phyloP scores from a whole-genome alignment of 352 stramenopile species.

The Pythium grandisporangium region DNA sequence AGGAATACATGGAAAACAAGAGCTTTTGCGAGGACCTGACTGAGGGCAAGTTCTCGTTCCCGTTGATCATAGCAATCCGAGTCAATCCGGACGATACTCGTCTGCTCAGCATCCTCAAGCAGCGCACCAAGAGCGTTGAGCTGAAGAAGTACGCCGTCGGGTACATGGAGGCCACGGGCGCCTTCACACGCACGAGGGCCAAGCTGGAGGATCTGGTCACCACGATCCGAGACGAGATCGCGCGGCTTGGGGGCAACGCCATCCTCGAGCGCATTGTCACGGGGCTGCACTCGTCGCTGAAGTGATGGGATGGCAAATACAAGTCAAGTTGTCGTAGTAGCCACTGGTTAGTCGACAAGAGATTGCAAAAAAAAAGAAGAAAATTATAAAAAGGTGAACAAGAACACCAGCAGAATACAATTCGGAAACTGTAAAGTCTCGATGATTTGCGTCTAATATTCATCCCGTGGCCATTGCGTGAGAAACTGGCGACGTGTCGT shows the following conservation, averaged over 20 bases:
- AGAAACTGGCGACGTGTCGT: too few relatives aligned
- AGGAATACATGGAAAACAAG: conserved; percentile 97
- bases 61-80: conserved; percentile 77
- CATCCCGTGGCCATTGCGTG: conserved; percentile 8
- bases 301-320: conserved; percentile 11
- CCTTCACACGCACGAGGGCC: conserved; percentile 36
- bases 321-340: too few relatives aligned
- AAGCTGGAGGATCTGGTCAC: conserved; percentile 43
- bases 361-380: not conserved
- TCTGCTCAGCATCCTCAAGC: conserved; percentile 95
- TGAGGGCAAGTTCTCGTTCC: conserved; percentile 96
- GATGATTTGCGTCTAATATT: conserved; percentile 2
- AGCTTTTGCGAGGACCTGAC: conserved; percentile 97
- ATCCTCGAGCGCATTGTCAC: conserved; percentile 49
- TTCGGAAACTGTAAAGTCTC: too few relatives aligned
- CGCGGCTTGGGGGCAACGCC: conserved; percentile 39
- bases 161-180: conserved; percentile 65
- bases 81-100: conserved; percentile 70
- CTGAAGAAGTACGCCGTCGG: conserved; percentile 93
- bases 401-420: too few relatives aligned
- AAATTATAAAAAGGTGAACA: conserved; percentile 1
- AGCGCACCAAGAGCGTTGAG: conserved; percentile 92
- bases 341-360: too few relatives aligned
- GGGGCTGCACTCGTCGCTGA: conserved; percentile 41
- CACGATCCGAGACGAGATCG: conserved; percentile 39